A percentile compares a stretch with the other conserved stretches of the same genome.
Evolutionary conservation across 208 protist genomes (phyloP).

Genomic region (Leishmania tropica): DNA sequence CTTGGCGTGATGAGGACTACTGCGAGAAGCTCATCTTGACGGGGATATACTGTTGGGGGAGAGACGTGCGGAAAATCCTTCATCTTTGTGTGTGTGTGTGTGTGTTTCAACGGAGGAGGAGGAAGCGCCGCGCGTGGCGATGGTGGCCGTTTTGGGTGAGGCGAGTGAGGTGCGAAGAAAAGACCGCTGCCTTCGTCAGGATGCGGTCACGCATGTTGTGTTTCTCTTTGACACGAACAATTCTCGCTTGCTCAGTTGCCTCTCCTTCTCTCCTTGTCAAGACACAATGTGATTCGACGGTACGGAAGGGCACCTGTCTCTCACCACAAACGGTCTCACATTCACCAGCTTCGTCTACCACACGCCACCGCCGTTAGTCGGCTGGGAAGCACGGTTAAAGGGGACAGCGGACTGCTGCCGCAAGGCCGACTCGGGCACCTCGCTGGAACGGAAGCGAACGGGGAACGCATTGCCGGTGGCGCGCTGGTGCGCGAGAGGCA

Average conservation of each 20-base stretch:
- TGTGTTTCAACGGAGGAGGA: not conserved
- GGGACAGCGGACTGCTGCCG: conserved; percentile 24
- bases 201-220: not conserved
- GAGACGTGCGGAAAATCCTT: not conserved
- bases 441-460: conserved; percentile 24
- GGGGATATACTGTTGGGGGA: not conserved
- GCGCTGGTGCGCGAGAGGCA: conserved; percentile 25
- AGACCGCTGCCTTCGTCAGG: not conserved
- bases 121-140: not conserved
- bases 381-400: conserved; percentile 36
- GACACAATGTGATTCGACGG: not conserved
- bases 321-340: not conserved
- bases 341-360: conserved; percentile 33
- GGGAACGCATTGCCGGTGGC: conserved; percentile 18
- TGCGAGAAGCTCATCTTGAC: not conserved
- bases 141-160: not conserved
- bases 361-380: conserved; percentile 42
- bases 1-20: not conserved
- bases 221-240: not conserved
- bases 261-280: not conserved
- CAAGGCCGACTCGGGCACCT: conserved; percentile 26
- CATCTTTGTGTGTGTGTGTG: too few relatives aligned
- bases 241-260: not conserved
- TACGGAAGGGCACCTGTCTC: not conserved
- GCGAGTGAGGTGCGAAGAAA: not conserved